A percentile compares a stretch with the other conserved stretches of the same genome.
Evolutionary conservation across 1,284 basidiomycete genomes (phyloP).

Genomic region (Coniferiporia weirii): DNA sequence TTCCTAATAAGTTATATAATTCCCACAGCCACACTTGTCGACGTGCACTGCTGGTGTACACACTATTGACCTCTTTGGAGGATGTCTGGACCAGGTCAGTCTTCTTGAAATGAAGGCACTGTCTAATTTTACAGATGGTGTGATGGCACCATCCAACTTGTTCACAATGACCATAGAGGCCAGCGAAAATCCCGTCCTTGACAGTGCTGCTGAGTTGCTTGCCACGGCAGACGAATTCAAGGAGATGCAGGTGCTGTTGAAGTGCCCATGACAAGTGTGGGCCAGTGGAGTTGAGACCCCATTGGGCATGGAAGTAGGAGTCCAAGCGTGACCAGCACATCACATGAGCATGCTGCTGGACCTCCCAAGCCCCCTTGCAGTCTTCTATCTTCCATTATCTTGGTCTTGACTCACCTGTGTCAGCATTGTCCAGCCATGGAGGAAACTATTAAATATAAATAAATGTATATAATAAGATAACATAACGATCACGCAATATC

Average conservation of each 20-base stretch:
- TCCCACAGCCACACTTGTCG: too few relatives aligned
- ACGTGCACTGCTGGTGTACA: too few relatives aligned
- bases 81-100: too few relatives aligned
- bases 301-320: constrained; percentile 38
- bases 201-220: constrained; percentile 65
- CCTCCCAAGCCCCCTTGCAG: constrained; percentile 31
- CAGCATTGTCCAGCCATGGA: constrained; percentile 1
- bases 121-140: too few relatives aligned
- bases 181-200: constrained; percentile 69
- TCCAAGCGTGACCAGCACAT: constrained; percentile 38
- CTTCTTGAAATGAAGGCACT: too few relatives aligned
- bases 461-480: too few relatives aligned
- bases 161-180: constrained; percentile 68
- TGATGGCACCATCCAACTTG: too few relatives aligned
- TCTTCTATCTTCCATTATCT: constrained; percentile 14
- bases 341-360: constrained; percentile 40
- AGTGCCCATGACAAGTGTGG: constrained; percentile 4
- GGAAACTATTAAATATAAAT: too few relatives aligned
- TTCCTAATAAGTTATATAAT: too few relatives aligned
- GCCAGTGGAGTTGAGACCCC: constrained; percentile 10
- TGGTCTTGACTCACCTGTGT: constrained; percentile 4
- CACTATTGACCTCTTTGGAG: too few relatives aligned
- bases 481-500: too few relatives aligned
- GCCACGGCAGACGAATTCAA: constrained; percentile 47
- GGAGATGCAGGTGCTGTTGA: constrained; percentile 39